These are phyloP conservation scores for Apiospora sp. DNA, from an alignment of 2,329 filamentous ascomycete species.

Conservation along the genomic window DNA sequence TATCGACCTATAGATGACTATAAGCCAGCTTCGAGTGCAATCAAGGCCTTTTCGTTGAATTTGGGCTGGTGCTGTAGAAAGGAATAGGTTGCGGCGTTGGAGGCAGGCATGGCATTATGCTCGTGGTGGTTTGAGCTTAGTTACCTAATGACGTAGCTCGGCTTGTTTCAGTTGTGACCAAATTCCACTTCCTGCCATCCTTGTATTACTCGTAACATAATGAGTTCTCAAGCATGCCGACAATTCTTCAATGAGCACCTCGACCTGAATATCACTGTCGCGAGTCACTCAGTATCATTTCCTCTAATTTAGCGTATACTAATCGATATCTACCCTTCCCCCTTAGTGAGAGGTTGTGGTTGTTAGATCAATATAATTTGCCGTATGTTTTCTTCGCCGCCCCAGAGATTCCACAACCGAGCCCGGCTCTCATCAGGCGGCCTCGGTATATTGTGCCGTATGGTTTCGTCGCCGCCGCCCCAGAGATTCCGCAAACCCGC, in stretches of 20 bases:
- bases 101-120: not conserved
- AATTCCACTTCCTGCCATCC: not conserved
- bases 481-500: too few species aligned
- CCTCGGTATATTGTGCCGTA: too few species aligned
- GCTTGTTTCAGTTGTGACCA: not conserved
- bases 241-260: not conserved
- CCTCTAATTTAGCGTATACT: too few species aligned
- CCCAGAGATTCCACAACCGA: too few species aligned
- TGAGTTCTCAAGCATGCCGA: not conserved
- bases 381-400: too few species aligned
- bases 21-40: not conserved
- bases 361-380: too few species aligned
- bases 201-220: not conserved
- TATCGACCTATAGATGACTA: not conserved
- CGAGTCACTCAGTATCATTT: not conserved
- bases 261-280: not conserved
- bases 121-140: constrained; percentile 1
- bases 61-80: not conserved
- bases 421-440: too few species aligned
- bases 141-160: constrained; percentile 8
- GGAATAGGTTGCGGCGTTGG: not conserved
- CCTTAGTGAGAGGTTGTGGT: too few species aligned
- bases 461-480: too few species aligned
- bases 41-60: not conserved
- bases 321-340: too few species aligned